Evolutionary conservation across 2,329 filamentous ascomycete species (phyloP).

Genomic region (Curvularia lunata): DNA sequence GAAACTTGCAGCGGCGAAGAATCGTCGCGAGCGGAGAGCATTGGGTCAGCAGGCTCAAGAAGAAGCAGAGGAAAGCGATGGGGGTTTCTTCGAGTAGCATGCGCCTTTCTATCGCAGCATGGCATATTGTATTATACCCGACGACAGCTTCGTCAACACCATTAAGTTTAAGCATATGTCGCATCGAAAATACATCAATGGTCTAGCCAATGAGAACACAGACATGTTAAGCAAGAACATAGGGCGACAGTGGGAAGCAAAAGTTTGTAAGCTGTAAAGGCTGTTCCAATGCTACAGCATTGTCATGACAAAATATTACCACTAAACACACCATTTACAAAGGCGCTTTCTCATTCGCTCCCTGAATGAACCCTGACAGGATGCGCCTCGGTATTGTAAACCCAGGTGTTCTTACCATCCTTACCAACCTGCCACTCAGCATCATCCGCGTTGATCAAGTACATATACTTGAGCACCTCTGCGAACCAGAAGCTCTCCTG

Average conservation of each 20-base stretch:
- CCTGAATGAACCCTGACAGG: conserved; percentile 56
- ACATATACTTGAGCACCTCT: conserved; percentile 85
- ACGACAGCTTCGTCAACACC: conserved; percentile 7
- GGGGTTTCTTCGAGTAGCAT: conserved; percentile 48
- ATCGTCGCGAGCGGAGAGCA: conserved; percentile 30
- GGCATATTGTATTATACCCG: conserved; percentile 26
- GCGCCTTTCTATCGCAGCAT: background rate
- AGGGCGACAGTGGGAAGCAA: too few species aligned
- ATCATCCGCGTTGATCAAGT: conserved; percentile 70
- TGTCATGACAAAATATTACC: background rate
- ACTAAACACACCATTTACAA: background rate
- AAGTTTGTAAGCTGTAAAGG: background rate
- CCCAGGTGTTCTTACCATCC: conserved; percentile 60
- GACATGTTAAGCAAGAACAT: background rate
- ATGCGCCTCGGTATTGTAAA: conserved; percentile 71
- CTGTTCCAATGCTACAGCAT: background rate
- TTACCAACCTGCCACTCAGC: conserved; percentile 63
- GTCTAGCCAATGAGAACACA: background rate
- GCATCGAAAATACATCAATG: background rate
- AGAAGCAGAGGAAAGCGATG: conserved; percentile 46
- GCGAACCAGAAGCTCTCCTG: conserved; percentile 91
- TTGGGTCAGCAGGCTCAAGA: conserved; percentile 27
- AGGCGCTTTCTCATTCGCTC: background rate
- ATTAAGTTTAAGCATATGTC: background rate
- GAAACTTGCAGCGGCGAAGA: conserved; percentile 21